Evolutionary conservation across 2,329 filamentous ascomycete species (phyloP).

Genomic region (Clonostachys chloroleuca): DNA sequence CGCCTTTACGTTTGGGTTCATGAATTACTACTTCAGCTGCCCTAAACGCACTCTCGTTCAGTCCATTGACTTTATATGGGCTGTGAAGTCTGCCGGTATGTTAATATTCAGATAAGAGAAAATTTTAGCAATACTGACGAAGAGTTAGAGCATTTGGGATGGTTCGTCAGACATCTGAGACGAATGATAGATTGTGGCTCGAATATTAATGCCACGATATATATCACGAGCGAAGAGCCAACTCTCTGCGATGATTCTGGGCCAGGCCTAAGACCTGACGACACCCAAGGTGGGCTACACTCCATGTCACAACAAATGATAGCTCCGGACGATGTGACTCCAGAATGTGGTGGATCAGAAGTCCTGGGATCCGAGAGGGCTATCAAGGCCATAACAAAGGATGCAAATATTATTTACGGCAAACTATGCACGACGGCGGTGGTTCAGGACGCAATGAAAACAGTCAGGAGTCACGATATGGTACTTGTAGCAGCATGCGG

Average conservation of each 20-base stretch:
- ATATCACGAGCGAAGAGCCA: not conserved
- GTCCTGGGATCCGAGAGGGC: too few species aligned
- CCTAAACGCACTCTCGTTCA: not conserved
- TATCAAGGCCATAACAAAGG: too few species aligned
- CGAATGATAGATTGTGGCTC: not conserved
- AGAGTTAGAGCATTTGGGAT: not conserved
- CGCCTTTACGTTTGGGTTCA: constrained; percentile 12
- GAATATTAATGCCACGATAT: not conserved
- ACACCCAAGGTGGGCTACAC: too few species aligned
- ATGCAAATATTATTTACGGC: too few species aligned
- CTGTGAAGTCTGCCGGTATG: not conserved
- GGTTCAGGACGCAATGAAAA: not conserved
- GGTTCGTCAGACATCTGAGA: not conserved
- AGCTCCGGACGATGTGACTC: too few species aligned
- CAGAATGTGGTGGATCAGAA: too few species aligned
- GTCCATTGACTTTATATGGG: not conserved
- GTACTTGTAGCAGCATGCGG: not conserved
- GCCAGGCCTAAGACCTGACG: too few species aligned
- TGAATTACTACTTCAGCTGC: not conserved
- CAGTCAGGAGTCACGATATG: not conserved
- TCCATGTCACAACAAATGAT: too few species aligned
- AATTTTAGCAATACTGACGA: not conserved
- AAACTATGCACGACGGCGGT: not conserved
- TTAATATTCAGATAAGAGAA: not conserved
- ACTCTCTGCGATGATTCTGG: too few species aligned